Base-by-base conservation (phyloP, 371 early-diverging fungal genomes). In the Mycotypha africana region DNA sequence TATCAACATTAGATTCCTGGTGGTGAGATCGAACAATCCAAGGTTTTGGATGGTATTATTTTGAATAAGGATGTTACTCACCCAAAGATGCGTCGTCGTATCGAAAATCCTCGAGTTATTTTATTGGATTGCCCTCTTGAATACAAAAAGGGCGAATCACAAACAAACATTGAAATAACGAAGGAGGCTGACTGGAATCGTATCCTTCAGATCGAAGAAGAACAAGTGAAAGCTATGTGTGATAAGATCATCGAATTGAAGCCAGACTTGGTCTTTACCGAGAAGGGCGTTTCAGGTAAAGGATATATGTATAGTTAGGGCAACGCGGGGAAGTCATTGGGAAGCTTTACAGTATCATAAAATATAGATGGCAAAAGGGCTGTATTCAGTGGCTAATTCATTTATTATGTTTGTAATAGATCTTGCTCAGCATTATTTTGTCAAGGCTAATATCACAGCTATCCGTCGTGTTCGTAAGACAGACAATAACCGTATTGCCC, bases 101-200 rank as follows among this genome's bases (percentile, higher is more conserved):
- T 99, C 49, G 93, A 95, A 67, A 98, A 99, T 72, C 99, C 99
- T 16, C 89, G 98, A 50, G 84, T 99, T 56, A 75, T 99, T 12
- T 78, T 99, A 48, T 76, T 99, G 48, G 99, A 99, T 78, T 98
- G 98, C 65, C 98, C 99, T 23, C 83, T 99, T 40, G 99, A 99
- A 75, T 99, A 99, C 85, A 99, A 99, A 78, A 99, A 99, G 86
- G 99, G 99, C 47, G 99, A 99, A 75, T 96, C 96, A 38, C 98
- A 99, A 74, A 99, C 99, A 40, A 92, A 93, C 69, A 95, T 98
- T 60, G 99, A 99, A 76, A 92, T 99, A 53, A 85, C 89, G 53
- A 92, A 95, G 62, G 95, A 95, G 63, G 82, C 87, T 25, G 97
- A 97, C 70, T 99, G 99, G 95, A 82, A 87, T 49, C 82, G 96